Percentiles rank a stretch among this genome's conserved stretches.
These are phyloP conservation scores for Citrus hindsii DNA, from an alignment of 345 rosid genomes.

Conservation along the genomic window DNA sequence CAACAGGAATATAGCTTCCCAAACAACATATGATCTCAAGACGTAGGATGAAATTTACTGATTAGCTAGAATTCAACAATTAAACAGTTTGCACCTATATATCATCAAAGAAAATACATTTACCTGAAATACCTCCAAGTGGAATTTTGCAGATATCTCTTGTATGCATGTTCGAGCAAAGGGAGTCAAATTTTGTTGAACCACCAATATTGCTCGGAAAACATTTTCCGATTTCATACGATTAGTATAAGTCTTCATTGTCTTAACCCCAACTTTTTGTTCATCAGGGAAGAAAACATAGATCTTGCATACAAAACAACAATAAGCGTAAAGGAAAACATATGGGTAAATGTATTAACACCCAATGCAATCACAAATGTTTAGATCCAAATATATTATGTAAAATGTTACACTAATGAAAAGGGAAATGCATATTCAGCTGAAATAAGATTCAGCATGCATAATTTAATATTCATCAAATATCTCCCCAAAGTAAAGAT, in stretches of 20 bases:
- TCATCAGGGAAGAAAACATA: constrained; percentile 89
- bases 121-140: constrained; percentile 89
- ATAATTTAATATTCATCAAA: background rate
- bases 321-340: background rate
- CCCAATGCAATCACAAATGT: background rate
- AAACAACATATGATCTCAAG: background rate
- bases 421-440: background rate
- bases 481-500: background rate
- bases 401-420: background rate
- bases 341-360: background rate
- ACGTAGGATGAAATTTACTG: background rate
- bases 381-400: background rate
- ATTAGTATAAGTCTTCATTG: constrained; percentile 82
- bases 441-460: background rate
- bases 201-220: constrained; percentile 71
- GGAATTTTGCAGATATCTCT: constrained; percentile 68
- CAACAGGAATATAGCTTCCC: background rate
- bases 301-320: constrained; percentile 38
- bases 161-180: constrained; percentile 73
- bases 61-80: background rate
- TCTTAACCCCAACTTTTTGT: constrained; percentile 78
- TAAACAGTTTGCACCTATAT: background rate
- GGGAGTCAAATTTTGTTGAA: constrained; percentile 80
- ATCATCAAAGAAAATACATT: background rate
- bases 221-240: constrained; percentile 87